phyloP scores from a whole-genome alignment of 345 rosid species.

The Pugionium dolabratum region DNA sequence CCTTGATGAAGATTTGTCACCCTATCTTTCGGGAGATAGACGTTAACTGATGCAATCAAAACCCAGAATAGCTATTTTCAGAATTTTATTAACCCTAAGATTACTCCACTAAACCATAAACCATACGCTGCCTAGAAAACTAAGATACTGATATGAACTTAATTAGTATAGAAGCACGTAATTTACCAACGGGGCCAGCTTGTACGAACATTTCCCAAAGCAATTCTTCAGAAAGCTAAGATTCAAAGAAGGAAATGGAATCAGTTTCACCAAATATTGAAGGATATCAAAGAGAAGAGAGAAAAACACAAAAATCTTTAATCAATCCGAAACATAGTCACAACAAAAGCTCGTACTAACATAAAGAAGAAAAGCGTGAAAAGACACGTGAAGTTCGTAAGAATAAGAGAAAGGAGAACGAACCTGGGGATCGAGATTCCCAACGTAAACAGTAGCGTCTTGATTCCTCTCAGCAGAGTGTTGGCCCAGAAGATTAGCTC shows the following conservation, averaged over 20 bases:
- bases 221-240: slow-evolving; percentile 75
- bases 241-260: neutral
- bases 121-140: neutral
- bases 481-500: slow-evolving; percentile 96
- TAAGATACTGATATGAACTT: neutral
- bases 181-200: slow-evolving; percentile 95
- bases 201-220: slow-evolving; percentile 97
- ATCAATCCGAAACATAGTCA: slow-evolving; percentile 18
- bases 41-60: slow-evolving; percentile 62
- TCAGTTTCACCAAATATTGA: slow-evolving; percentile 17
- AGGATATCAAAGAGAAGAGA: neutral
- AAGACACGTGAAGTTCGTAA: neutral
- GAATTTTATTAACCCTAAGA: no score
- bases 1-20: slow-evolving; percentile 96
- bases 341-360: neutral
- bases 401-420: neutral
- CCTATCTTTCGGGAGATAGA: slow-evolving; percentile 95
- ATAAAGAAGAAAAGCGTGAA: neutral
- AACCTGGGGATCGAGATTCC: slow-evolving; percentile 87
- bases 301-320: neutral
- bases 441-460: slow-evolving; percentile 97
- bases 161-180: neutral
- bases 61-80: neutral
- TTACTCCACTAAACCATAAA: no score
- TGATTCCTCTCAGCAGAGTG: slow-evolving; percentile 98